These are phyloP conservation scores for Sphaerosporella brunnea DNA, from an alignment of 495 filamentous ascomycete genomes.

Conservation along the genomic window DNA sequence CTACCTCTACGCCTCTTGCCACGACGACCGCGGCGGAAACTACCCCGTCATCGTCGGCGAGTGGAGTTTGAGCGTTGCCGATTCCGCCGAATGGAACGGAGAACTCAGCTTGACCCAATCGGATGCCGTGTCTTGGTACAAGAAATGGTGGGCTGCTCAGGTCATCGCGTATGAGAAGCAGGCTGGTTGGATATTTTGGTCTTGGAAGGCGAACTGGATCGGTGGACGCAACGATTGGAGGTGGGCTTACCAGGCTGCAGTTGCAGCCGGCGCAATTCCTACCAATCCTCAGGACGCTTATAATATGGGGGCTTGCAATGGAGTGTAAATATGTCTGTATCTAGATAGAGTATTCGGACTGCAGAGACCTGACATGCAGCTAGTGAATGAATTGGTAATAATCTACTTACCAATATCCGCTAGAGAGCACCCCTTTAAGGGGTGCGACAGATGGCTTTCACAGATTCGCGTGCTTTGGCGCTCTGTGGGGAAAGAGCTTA, in stretches of 20 bases:
- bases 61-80: constrained; percentile 25
- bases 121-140: constrained; percentile 34
- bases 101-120: constrained; percentile 29
- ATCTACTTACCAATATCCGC: too few species aligned
- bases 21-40: constrained; percentile 13
- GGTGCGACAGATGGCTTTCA: too few species aligned
- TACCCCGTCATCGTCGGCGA: constrained; percentile 23
- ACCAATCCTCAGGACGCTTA: constrained; percentile 17
- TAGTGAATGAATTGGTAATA: too few species aligned
- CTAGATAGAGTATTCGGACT: too few species aligned
- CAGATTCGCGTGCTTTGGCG: too few species aligned
- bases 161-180: constrained; percentile 30
- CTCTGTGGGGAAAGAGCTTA: too few species aligned
- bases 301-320: constrained; percentile 14
- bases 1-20: constrained; percentile 8
- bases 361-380: too few species aligned
- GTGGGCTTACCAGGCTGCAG: constrained; percentile 18
- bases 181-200: constrained; percentile 22
- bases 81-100: constrained; percentile 26
- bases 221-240: constrained; percentile 24
- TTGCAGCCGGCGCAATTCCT: constrained; percentile 14
- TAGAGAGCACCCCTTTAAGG: too few species aligned
- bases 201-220: constrained; percentile 20
- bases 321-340: too few species aligned
- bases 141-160: constrained; percentile 43